phyloP scores from a whole-genome alignment of 306 rosid species.

The Cicer chorassanicum region DNA sequence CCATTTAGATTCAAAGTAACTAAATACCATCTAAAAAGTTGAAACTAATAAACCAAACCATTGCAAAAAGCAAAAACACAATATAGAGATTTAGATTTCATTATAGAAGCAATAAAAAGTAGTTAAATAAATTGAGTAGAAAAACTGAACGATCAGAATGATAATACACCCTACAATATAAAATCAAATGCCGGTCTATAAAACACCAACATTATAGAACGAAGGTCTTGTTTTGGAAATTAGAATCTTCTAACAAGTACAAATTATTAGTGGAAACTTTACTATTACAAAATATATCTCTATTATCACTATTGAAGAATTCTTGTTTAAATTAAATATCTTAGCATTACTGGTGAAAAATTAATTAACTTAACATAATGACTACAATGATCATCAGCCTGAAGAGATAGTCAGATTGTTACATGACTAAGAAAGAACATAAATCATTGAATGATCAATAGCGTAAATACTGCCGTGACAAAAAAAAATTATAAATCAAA shows the following conservation, averaged over 20 bases:
- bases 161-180: neutral
- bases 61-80: neutral
- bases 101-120: neutral
- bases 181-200: neutral
- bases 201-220: neutral
- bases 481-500: neutral
- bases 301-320: neutral
- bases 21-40: neutral
- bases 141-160: neutral
- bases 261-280: neutral
- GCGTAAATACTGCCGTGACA: neutral
- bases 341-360: neutral
- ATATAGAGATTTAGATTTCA: neutral
- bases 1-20: slow-evolving; percentile 1
- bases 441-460: neutral
- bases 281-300: neutral
- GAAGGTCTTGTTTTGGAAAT: neutral
- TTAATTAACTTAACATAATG: too few relatives aligned
- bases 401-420: too few relatives aligned
- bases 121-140: neutral
- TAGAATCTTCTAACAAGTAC: neutral
- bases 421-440: too few relatives aligned
- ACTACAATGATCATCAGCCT: too few relatives aligned
- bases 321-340: neutral
- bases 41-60: too few relatives aligned